Percentiles rank a stretch among this genome's conserved stretches.
phyloP scores from a whole-genome alignment of 2,329 filamentous ascomycete species.

The Apiospora marii region DNA sequence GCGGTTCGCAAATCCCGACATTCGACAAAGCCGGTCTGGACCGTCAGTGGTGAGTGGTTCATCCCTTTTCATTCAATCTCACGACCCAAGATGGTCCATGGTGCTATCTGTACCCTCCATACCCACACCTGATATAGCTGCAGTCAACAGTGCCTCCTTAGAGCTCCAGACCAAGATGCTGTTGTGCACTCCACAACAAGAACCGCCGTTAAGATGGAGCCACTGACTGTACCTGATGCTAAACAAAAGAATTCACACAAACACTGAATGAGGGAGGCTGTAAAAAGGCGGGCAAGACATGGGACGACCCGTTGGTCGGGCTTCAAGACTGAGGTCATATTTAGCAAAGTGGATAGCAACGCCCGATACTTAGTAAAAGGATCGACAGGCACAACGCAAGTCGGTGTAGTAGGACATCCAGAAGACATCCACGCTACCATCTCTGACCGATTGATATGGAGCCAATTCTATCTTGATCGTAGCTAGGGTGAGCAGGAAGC shows the following conservation, averaged over 20 bases:
- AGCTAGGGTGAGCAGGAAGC: background rate
- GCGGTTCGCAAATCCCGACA: conserved; percentile 13
- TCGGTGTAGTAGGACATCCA: background rate
- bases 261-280: background rate
- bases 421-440: background rate
- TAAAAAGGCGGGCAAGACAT: background rate
- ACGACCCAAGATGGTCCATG: background rate
- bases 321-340: background rate
- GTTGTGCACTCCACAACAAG: background rate
- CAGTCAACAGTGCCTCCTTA: too few relatives aligned
- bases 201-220: background rate
- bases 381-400: background rate
- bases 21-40: background rate
- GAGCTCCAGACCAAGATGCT: background rate
- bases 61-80: conserved; percentile 1
- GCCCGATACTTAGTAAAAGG: background rate
- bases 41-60: background rate
- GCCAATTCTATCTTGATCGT: background rate
- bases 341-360: background rate
- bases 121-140: background rate
- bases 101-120: background rate
- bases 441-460: background rate
- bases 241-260: background rate
- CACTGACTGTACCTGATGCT: background rate
- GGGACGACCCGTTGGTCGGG: background rate